Base-by-base conservation (phyloP, 768 basidiomycete genomes). In the Phlebiopsis gigantea region DNA sequence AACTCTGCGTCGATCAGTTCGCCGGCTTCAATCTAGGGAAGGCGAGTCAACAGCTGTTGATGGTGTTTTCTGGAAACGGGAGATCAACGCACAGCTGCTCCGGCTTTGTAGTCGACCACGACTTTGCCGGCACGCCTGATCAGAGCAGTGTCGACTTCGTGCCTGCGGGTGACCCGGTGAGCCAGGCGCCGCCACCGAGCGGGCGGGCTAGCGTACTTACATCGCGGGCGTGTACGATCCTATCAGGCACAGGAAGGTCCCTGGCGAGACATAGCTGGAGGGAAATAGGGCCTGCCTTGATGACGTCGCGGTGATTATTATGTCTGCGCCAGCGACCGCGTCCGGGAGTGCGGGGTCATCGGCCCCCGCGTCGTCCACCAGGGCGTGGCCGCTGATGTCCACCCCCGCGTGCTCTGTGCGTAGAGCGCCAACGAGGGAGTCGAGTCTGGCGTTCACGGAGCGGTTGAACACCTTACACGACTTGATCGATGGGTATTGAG, bases 161-260 rank as follows among this genome's bases (percentile, higher is more conserved):
- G 78, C 67, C 67, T 68, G 46, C 51, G 12, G 17, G 49, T 42
- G 10, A 17, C 17, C 19, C 14, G 12, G 24, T 14, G 5, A 10
- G 30, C 26, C 46, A 47, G 14, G 14, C 19, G n/a, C n/a, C n/a
- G n/a, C n/a, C n/a, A 48, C 17, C 4, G 10, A 48, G 10, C 4
- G 34, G 46, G 39, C 15, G 17, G 49, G 24, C n/a, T 17, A 5
- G 42, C 1, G 21, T n/a, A 60, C 65, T 53, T 10, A 67, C 93
- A 95, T 96, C 2, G 71, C 65, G 1, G 88, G 88, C 17, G 77
- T 93, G 65, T 90, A 95, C 55, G 88, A 90, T 5, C 93, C 92
- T 25, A 92, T 81, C 2, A 94, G 72, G 55, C 91, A 82, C 30
- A 95, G 63, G 61, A 90, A 88, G 0, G 87, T 77, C 0, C 84